Evolutionary conservation across 306 rosid species (phyloP).

Genomic region (Cucurbita argyrosperma): DNA sequence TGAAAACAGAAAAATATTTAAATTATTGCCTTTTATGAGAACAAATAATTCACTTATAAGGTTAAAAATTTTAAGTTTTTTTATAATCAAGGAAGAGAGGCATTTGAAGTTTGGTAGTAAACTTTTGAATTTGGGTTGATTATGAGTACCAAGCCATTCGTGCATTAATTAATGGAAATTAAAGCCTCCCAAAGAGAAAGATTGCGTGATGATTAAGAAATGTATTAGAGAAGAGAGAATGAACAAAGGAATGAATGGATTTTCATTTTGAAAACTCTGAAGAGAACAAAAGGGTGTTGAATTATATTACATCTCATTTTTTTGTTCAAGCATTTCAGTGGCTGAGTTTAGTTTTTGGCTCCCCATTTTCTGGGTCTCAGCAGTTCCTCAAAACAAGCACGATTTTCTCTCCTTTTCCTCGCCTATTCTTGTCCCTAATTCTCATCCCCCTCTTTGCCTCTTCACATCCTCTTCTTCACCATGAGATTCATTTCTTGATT

Average conservation of each 20-base stretch:
- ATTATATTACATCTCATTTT: background rate
- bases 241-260: background rate
- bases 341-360: background rate
- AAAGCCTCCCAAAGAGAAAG: background rate
- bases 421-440: background rate
- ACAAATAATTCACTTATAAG: background rate
- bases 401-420: constrained; percentile 43
- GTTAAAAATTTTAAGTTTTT: no score
- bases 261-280: background rate
- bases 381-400: constrained; percentile 49
- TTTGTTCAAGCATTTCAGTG: background rate
- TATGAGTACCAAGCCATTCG: background rate
- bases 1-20: background rate
- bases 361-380: constrained; percentile 38
- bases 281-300: background rate
- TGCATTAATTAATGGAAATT: background rate
- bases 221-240: background rate
- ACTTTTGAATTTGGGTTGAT: background rate
- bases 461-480: background rate
- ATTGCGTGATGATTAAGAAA: background rate
- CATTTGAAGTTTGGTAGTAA: background rate
- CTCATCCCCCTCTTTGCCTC: constrained; percentile 7
- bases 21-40: background rate
- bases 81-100: no score
- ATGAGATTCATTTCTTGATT: constrained; percentile 9